Evolutionary conservation across 768 basidiomycete species (phyloP), one percentile per base, ranked within the genome.

Genomic region (Tulasnella sp.): DNA sequence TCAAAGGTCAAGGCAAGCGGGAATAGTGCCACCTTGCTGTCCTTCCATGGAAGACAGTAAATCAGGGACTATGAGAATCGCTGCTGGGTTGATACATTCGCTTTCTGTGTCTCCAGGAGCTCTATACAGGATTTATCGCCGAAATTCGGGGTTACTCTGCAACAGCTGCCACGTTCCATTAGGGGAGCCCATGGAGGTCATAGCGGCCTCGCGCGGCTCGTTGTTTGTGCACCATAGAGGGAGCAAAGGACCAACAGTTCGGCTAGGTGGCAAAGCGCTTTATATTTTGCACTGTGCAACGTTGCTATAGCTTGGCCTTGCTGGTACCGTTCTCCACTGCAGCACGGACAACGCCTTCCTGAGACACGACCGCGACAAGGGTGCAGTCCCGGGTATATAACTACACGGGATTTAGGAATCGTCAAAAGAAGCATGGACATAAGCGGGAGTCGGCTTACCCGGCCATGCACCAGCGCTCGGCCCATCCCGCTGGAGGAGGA

Each of bases 311-410:
- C 52, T 39, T 54, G 15, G 52, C 37, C 37, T 25, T 40, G 25
- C n/a, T 19, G 5, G 37, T n/a, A 9, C 41, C 11, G 12, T 54
- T 54, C n/a, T 19, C 36, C 36, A 27, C 32, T 31, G 58, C 61
- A 40, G 62, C 58, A 23, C 64, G 62, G 27, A 63, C 62, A 19
- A 65, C 82, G 5, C 86, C 87, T 71, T 89, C 87, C 66, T 90
- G 87, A 23, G 83, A 79, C 27, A 78, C 81, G 11, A 85, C 78
- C n/a, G 86, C 87, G 23, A 88, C 74, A 11, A 89, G 70, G 5
- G 65, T 75, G 6, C 86, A 86, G 23, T 69, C 66, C 25, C 74
- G 78, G n/a, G 80, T 80, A 66, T 83, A 89, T 65, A 89, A 69
- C 84, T 88, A 36, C 8, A 59, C n/a, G n/a, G 46, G 19, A 21